Evolutionary conservation across 2,329 filamentous ascomycete species (phyloP), one percentile per base, ranked within the genome.

Genomic region (Cladobotryum protrusum): DNA sequence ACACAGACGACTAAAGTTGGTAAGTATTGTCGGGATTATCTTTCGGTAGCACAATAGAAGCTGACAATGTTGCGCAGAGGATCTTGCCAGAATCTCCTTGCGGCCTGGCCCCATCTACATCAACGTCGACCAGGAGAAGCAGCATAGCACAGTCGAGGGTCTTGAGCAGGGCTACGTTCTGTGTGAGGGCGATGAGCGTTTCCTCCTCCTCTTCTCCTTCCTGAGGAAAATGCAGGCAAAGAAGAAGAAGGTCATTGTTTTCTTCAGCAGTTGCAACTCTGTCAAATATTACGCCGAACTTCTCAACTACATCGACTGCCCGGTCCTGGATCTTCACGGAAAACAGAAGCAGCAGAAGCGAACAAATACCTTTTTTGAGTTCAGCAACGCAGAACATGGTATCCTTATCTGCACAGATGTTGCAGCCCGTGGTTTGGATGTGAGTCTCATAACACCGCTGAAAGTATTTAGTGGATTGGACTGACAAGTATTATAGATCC

Each of bases 311-410:
- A 96, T 97, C 62, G 93, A 97, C 68, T 79, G 96, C 37, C 90
- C 87, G 5, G 88, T 95, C 3, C 78, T 95, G 40, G 86, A 89
- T 59, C 76, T 95, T 7, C 89, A 95, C 68, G 93, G 90, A 58
- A 96, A 99, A 72, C 89, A 96, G 72, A 99, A 99, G 72, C 93
- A 99, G 71, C 90, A 96, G 71, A 96, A 96, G 70, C 87, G 93
- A n/a, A 99, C 93, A 19, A 95, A 95, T 65, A 96, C 90, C 1
- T 99, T 99, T 68, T 99, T 97, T 68, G 92, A 97, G 67, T 99
- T 99, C 67, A 77, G 75, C 67, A 79, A 79, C 55, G 76, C 91
- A 15, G 84, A 83, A 57, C 82, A 87, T 57, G 93, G 92, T 19
- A 95, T 88, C 1, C 71, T 99, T 48, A 93, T 99, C 59, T 96